These are phyloP conservation scores for Wickerhamomyces silvicola DNA, from an alignment of 805 yeast species.

Conservation along the genomic window DNA sequence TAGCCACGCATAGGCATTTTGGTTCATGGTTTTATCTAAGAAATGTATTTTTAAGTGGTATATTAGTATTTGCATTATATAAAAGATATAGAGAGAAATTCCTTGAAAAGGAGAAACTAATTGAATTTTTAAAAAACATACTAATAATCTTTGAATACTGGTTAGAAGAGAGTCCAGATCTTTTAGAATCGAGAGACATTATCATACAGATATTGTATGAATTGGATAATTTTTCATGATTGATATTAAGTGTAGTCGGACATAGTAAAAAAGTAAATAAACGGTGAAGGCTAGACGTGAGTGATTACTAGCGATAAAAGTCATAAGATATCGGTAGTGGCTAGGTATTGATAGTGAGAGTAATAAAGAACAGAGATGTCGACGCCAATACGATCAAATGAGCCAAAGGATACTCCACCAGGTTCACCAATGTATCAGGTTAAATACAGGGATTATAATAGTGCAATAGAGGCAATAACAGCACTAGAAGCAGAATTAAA, in stretches of 20 bases:
- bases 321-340: too few relatives aligned
- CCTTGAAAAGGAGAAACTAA: conserved; percentile 6
- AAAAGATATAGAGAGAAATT: conserved; percentile 8
- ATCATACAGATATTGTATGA: neutral
- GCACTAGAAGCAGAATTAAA: conserved; percentile 34
- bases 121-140: conserved; percentile 3
- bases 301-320: too few relatives aligned
- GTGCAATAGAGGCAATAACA: conserved; percentile 30
- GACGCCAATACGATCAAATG: too few relatives aligned
- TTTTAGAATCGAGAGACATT: conserved; percentile 5
- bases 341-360: too few relatives aligned
- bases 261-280: neutral
- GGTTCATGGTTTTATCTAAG: conserved; percentile 22
- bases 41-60: conserved; percentile 8
- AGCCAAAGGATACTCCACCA: conserved; percentile 7
- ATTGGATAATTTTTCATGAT: conserved; percentile 1
- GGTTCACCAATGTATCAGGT: conserved; percentile 13
- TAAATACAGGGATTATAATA: conserved; percentile 22
- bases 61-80: conserved; percentile 8
- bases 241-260: neutral
- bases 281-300: too few relatives aligned
- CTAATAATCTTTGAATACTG: conserved; percentile 14
- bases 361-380: too few relatives aligned
- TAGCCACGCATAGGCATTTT: conserved; percentile 21
- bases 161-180: conserved; percentile 17